phyloP scores from a whole-genome alignment of 805 yeast species.

The Metschnikowia aberdeeniae region DNA sequence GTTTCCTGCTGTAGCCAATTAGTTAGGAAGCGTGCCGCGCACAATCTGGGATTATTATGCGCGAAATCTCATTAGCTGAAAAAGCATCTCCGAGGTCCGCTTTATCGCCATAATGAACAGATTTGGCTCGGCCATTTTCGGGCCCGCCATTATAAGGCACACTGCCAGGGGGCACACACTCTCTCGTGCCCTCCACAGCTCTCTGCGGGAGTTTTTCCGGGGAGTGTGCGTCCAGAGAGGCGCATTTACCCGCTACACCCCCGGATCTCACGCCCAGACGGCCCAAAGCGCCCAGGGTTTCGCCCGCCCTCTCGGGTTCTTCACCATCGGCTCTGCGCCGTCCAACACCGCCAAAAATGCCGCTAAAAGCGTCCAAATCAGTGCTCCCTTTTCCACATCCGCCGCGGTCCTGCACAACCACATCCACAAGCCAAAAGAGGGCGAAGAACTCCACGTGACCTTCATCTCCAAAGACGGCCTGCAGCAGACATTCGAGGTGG shows the following conservation, averaged over 20 bases:
- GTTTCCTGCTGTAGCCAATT: neutral
- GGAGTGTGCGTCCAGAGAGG: neutral
- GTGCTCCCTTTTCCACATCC: neutral
- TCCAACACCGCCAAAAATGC: too few species aligned
- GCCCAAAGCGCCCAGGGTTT: too few species aligned
- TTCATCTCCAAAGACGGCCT: conserved; percentile 90
- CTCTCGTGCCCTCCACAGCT: neutral
- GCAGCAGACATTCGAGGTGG: conserved; percentile 76
- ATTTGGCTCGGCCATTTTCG: neutral
- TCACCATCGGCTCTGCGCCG: too few species aligned
- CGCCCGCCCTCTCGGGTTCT: too few species aligned
- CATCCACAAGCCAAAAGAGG: conserved; percentile 83
- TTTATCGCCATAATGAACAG: neutral
- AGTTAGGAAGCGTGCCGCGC: conserved; percentile 1
- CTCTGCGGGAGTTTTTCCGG: neutral
- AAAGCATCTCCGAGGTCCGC: neutral
- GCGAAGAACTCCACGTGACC: conserved; percentile 80
- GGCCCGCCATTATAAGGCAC: neutral
- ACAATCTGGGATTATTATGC: conserved; percentile 7
- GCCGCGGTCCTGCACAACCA: conserved; percentile 66
- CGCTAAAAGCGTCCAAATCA: too few species aligned
- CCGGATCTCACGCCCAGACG: neutral
- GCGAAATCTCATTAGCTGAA: conserved; percentile 7
- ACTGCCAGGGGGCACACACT: neutral
- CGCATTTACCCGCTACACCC: neutral